Evolutionary conservation across 768 basidiomycete species (phyloP), one percentile per base, ranked within the genome.

Genomic region (Scleroderma bovista): DNA sequence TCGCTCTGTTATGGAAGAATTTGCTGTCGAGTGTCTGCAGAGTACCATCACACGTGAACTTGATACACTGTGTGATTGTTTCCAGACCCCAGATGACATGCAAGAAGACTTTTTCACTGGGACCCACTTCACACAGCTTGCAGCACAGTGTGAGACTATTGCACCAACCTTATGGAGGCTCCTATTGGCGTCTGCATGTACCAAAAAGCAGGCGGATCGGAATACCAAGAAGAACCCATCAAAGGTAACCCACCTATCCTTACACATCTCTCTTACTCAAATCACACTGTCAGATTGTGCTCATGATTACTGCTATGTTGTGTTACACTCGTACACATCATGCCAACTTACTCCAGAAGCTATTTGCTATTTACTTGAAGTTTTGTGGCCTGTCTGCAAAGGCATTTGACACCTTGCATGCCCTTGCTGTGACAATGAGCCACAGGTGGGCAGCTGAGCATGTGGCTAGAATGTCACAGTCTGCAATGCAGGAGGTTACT

Each of bases 221-320:
- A 60, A 59, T 34, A 49, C 44, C 5, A 34, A 50, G 16, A 63
- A 67, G 44, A 51, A 52, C 26, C 51, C 60, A 23, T 51, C 54
- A 32, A 64, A 56, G 57, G 65, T 66, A 29, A 43, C 52, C 26
- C 34, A 29, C 37, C 52, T 40, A 23, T 38, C 15, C 48, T 15
- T 61, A 67, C 2, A 65, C 64, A 0, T 71, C 71, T 51, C 52
- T 63, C 36, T 16, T 67, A 0, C 51, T 71, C 9, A 40, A 15
- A 6, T 36, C 13, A 36, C 34, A 15, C 34, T 36, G n/a, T n/a
- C 34, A 36, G 34, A n/a, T 36, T 36, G 34, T 36, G 6, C 34
- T 36, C n/a, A 36, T 36, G 34, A 36, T 36, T 36, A n/a, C n/a
- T 36, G 34, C 34, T 3, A 36, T 36, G 34, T 13, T 36, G 34